These are phyloP conservation scores for Phytophthora multivora DNA, from an alignment of 352 stramenopile species.

Conservation along the genomic window DNA sequence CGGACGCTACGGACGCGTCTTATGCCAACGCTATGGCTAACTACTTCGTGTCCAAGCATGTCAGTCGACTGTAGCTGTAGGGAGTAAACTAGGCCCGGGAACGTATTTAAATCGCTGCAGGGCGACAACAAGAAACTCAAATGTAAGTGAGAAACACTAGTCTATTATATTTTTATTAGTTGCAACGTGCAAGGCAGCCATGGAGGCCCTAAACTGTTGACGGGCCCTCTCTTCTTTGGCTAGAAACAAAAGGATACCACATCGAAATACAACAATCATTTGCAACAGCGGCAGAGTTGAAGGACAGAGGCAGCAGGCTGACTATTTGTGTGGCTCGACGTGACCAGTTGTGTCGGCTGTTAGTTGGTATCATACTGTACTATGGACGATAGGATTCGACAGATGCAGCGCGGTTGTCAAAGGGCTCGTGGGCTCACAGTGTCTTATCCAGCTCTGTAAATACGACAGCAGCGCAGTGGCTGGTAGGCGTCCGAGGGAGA, in stretches of 20 bases:
- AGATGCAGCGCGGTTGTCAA: not conserved
- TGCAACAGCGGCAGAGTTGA: not conserved
- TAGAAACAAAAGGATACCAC: too few species aligned
- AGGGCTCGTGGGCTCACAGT: constrained; percentile 1
- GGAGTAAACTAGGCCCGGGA: not conserved
- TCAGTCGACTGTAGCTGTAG: constrained; percentile 42
- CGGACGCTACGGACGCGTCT: constrained; percentile 45
- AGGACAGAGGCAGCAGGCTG: not conserved
- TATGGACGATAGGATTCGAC: too few species aligned
- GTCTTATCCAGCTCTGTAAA: constrained; percentile 17
- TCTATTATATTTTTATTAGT: too few species aligned
- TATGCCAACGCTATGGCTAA: constrained; percentile 56
- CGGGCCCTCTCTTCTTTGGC: too few species aligned
- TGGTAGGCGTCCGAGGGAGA: not conserved
- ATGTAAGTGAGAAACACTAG: not conserved
- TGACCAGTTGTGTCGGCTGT: not conserved
- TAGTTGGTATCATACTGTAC: not conserved
- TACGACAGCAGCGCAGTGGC: not conserved
- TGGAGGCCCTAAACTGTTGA: too few species aligned
- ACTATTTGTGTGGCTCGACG: constrained; percentile 6
- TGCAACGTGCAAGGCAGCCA: too few species aligned
- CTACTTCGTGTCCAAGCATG: constrained; percentile 40
- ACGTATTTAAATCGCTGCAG: constrained; percentile 29
- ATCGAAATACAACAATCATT: constrained; percentile 10
- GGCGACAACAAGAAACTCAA: constrained; percentile 3